Base-by-base conservation (phyloP, 2,329 filamentous ascomycete genomes). In the Cercospora nicotianae region DNA sequence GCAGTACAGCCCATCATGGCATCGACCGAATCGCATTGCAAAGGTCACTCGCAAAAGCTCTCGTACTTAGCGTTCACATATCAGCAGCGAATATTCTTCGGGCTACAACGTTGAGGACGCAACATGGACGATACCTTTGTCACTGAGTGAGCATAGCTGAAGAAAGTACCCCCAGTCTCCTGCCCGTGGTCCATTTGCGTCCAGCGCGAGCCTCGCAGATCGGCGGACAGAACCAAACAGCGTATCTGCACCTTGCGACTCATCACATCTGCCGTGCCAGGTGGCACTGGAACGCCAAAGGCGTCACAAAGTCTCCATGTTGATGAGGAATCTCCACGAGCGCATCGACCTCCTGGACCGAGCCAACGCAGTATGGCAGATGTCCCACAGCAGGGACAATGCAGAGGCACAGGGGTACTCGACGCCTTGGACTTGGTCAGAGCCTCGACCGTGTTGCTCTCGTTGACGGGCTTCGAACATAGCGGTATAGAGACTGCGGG, bases 361-460 rank as follows among this genome's bases (percentile, higher is more conserved):
- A 16, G 62, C 67, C 10, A 63, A 57, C 55, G 66, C 60, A 0
- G 48, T 75, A 20, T 31, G 75, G n/a, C 61, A 65, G 13, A 61
- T 67, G 16, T 57, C 75, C 33, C 71, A 70, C 28, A 28, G 64
- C 48, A 69, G 73, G 3, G 70, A 65, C 36, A 69, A 75, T 26
- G 31, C 69, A 7, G 65, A 73, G 18, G 73, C 73, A 68, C 68
- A 16, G 68, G 68, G 48, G 33, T 70, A 7, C 64, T 75, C 18
- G 73, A 72, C 68, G 69, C 5, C 59, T 75, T 12, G 69, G 73
- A 8, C 33, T 72, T 23, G 74, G 73, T 8, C 65, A 73, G 26
- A 64, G 62, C 13, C 51, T 73, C 9, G 69, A 69, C 20, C 23
- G 64, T 33, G 65, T 60, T 60, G 18, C 30, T 60, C 10, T 8